A percentile compares a stretch with the other conserved stretches of the same genome.
Evolutionary conservation across 1,139 yeast genomes (phyloP).

Genomic region (Magnusiomyces starmeri): DNA sequence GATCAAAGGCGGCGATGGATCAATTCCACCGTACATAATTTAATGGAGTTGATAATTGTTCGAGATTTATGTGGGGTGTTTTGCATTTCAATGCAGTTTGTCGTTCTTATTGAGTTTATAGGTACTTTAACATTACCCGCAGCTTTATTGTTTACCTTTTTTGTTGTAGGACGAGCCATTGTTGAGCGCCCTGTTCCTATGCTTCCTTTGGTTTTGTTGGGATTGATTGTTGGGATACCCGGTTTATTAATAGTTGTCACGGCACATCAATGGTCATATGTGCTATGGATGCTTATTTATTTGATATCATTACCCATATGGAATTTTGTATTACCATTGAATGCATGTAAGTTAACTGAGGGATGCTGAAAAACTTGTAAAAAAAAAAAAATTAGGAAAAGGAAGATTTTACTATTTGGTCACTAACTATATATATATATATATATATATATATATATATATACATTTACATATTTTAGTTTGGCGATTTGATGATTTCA

Average conservation of each 20-base stretch:
- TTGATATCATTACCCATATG: constrained; percentile 77
- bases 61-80: constrained; percentile 34
- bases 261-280: constrained; percentile 61
- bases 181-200: constrained; percentile 71
- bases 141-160: constrained; percentile 74
- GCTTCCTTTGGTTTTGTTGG: constrained; percentile 67
- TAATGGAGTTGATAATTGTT: constrained; percentile 32
- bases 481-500: constrained; percentile 93
- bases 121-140: constrained; percentile 67
- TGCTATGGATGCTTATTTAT: constrained; percentile 73
- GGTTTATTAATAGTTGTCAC: constrained; percentile 76
- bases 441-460: no score
- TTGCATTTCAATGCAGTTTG: constrained; percentile 35
- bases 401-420: no score
- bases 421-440: no score
- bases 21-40: constrained; percentile 34
- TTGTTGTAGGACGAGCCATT: constrained; percentile 65
- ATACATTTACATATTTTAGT: constrained; percentile 5
- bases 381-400: no score
- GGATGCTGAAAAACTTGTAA: not conserved
- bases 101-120: constrained; percentile 32
- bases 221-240: constrained; percentile 74
- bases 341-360: constrained; percentile 55
- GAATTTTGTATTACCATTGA: constrained; percentile 80
- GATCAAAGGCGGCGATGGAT: constrained; percentile 38